Percentiles rank a stretch among this genome's conserved stretches.
Conservation (phyloP, 148 eudicot genomes). For the Vaccinium vitisidaea region DNA sequence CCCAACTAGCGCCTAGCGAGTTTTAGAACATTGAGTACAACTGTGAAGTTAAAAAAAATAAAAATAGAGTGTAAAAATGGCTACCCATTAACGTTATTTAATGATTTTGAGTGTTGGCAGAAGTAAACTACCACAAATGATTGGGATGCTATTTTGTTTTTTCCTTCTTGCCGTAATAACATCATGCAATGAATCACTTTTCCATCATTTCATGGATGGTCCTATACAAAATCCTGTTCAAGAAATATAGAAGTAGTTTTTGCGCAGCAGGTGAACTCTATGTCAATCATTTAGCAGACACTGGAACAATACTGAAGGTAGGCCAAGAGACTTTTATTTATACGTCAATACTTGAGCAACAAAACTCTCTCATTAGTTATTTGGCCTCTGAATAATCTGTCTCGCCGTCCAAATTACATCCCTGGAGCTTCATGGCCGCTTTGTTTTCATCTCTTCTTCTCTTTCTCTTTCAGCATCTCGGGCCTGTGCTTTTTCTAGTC, state of each 20-base stretch:
- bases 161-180: background rate
- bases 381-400: constrained; percentile 32
- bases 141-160: background rate
- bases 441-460: constrained; percentile 30
- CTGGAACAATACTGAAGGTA: background rate
- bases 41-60: too few relatives aligned
- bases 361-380: constrained; percentile 16
- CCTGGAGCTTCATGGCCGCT: constrained; percentile 23
- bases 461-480: constrained; percentile 49
- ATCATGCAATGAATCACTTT: background rate
- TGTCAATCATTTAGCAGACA: background rate
- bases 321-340: background rate
- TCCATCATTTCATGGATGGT: background rate
- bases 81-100: too few relatives aligned
- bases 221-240: background rate
- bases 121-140: too few relatives aligned
- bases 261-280: background rate
- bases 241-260: background rate
- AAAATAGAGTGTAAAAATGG: too few relatives aligned
- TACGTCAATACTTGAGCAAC: background rate
- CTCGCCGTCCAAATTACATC: constrained; percentile 24
- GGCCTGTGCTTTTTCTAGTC: constrained; percentile 78
- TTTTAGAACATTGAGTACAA: too few relatives aligned
- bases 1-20: too few relatives aligned
- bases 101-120: too few relatives aligned